These are phyloP conservation scores for Filobasidium floriforme DNA, from an alignment of 768 basidiomycete genomes.

Conservation along the genomic window DNA sequence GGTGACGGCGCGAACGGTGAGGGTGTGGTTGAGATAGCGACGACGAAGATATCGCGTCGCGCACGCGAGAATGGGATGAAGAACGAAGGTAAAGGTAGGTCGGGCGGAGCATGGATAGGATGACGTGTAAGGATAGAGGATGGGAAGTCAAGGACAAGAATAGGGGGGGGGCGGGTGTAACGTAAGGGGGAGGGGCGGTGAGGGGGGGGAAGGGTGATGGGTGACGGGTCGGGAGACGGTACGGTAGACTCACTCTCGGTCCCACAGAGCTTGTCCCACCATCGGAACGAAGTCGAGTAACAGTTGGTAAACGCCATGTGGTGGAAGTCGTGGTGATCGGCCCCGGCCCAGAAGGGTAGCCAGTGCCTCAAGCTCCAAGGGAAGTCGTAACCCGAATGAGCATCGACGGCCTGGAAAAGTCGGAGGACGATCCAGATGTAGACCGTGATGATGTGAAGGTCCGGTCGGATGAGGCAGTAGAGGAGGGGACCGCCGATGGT, in stretches of 20 bases:
- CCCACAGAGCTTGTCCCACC: slow-evolving; percentile 75
- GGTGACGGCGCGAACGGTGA: too few species aligned
- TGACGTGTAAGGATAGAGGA: too few species aligned
- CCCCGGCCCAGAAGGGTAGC: slow-evolving; percentile 92
- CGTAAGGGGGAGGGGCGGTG: neutral
- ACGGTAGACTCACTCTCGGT: slow-evolving; percentile 56
- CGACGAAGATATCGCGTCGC: too few species aligned
- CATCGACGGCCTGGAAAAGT: slow-evolving; percentile 93
- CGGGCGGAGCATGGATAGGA: too few species aligned
- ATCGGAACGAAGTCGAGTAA: slow-evolving; percentile 87
- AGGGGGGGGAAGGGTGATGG: neutral
- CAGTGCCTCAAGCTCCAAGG: slow-evolving; percentile 93
- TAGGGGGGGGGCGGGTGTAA: too few species aligned
- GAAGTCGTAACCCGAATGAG: slow-evolving; percentile 97
- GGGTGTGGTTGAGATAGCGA: too few species aligned
- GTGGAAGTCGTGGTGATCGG: slow-evolving; percentile 97
- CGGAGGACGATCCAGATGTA: slow-evolving; percentile 89
- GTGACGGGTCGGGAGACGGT: too few species aligned
- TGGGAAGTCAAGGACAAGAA: too few species aligned
- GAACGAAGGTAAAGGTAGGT: too few species aligned
- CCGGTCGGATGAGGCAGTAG: slow-evolving; percentile 64
- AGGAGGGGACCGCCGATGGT: slow-evolving; percentile 81
- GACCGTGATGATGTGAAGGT: slow-evolving; percentile 86
- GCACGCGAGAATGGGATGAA: too few species aligned
- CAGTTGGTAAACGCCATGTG: slow-evolving; percentile 64